Base-by-base conservation (phyloP, 2,329 filamentous ascomycete genomes). In the Claviceps pazoutovae region DNA sequence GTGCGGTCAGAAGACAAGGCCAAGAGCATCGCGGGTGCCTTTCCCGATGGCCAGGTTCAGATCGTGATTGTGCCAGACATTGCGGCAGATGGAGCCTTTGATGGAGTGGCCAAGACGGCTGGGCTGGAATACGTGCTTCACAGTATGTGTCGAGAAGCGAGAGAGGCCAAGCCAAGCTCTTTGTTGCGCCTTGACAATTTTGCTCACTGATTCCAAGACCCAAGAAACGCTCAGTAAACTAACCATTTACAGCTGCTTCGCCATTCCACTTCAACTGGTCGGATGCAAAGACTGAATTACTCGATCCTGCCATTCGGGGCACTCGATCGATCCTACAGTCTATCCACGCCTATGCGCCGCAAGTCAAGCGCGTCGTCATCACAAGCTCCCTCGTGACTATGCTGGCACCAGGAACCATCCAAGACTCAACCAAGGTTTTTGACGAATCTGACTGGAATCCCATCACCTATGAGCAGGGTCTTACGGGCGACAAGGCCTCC, bases 61-160 rank as follows among this genome's bases (percentile, higher is more conserved):
- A 68, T 76, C 13, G 69, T 64, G 51, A 81, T 93, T 58, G 87
- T 94, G 23, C 79, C 83, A 17, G 88, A 95, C 62, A 86, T 95
- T 58, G 85, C 86, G 3, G 67, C 81, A 60, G 75, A 80, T 44
- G 75, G 76, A 51, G 88, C 88, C 53, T 95, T 95, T 63, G 81
- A 87, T 59, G 73, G 81, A 59, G 79, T 76, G 1, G 71, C 75
- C 55, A 65, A 70, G 63, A 69, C 62, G 4, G 71, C 74, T 1
- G 72, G 70, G 26, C 64, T 81, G 50, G 72, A 78, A 52, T 74
- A 74, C 48, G 76, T 82, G 41, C 66, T 82, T 50, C 79, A 83
- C 67, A 80, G 43, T 45, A 44, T 11, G 41, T 7, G n/a, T 5
- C 38, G 17, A 42, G 17, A 42, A 42, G 4, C 17, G 3, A 9